Evolutionary conservation across 2,329 filamentous ascomycete species (phyloP).

Genomic region (Calonectria pseudoturangicola): DNA sequence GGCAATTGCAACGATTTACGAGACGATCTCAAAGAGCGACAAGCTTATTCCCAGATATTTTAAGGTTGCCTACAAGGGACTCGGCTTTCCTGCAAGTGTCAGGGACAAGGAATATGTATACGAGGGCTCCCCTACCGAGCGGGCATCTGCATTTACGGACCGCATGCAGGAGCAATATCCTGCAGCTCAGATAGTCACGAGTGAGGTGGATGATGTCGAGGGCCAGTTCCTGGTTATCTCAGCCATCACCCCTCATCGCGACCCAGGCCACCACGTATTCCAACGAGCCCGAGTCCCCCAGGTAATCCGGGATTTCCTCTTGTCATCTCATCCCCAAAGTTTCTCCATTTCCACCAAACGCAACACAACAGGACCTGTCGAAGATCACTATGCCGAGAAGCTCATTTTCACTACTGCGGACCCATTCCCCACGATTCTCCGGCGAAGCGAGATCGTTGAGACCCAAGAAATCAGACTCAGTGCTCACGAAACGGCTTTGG

Average conservation of each 20-base stretch:
- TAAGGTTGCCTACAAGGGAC: constrained; percentile 90
- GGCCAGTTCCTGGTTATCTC: constrained; percentile 93
- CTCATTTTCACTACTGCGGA: constrained; percentile 88
- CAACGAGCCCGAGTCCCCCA: constrained; percentile 90
- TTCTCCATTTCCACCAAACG: constrained; percentile 87
- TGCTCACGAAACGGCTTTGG: constrained; percentile 90
- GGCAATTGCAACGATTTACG: constrained; percentile 94
- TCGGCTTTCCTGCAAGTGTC: constrained; percentile 88
- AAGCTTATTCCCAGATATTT: constrained; percentile 90
- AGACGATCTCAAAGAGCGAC: constrained; percentile 88
- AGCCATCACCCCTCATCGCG: constrained; percentile 86
- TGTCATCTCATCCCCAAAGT: constrained; percentile 83
- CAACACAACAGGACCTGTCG: constrained; percentile 79
- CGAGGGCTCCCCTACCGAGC: constrained; percentile 86
- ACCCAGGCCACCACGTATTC: constrained; percentile 88
- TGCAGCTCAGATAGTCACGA: constrained; percentile 85
- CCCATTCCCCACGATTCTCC: constrained; percentile 91
- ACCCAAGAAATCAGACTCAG: constrained; percentile 80
- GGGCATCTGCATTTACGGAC: constrained; percentile 88
- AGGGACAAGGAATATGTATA: constrained; percentile 96
- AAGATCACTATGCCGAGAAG: constrained; percentile 89
- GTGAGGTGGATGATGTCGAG: constrained; percentile 85
- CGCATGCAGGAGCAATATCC: constrained; percentile 95
- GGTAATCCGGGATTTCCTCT: constrained; percentile 88
- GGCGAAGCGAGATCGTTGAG: constrained; percentile 88